Base-by-base conservation (phyloP, 2,329 filamentous ascomycete genomes). In the Curvularia spicifera region DNA sequence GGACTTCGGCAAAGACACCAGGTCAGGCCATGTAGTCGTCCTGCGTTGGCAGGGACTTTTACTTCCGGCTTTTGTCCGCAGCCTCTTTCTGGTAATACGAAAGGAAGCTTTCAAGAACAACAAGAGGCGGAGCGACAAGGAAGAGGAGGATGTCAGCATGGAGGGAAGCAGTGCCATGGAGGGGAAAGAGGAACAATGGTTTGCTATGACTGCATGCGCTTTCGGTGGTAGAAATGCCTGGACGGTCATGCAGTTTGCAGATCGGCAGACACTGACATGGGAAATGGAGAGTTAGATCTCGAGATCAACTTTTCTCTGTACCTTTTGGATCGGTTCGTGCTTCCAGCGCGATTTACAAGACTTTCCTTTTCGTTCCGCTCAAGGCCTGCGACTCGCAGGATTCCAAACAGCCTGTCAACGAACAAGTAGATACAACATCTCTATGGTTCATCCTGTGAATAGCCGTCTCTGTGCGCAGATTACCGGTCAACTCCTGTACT, bases 11-110 rank as follows among this genome's bases (percentile, higher is more conserved):
- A 53, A 56, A 7, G 65, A 54, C 3, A 5, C 61, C 1, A 40
- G 33, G 4, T 55, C 61, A 9, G 59, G 43, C 20, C 60, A 71
- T 43, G 58, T 83, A 20, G 72, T 77, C 1, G 66, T 67, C 4
- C 61, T 81, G 6, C 67, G 73, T n/a, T 82, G 79, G 79, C 73
- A 68, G 31, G 81, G 80, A 2, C 77, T 83, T 31, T 68, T 81
- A 3, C 67, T 77, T 15, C 64, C 76, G 0, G 56, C 48, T 5
- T 78, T 80, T 48, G 67, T 76, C 15, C 59, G 65, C 22, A 62
- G 69, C 1, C 0, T 77, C 45, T 76, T 71, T 56, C 56, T 76
- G 4, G 20, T 53, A 15, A 61, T 70, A 5, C 65, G 67, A 50
- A 69, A 57, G 22, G 53, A 61, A 6, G 65, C 61, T 0, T 59